Conservation (phyloP, 305 asterid species). For the Andrographis paniculata region DNA sequence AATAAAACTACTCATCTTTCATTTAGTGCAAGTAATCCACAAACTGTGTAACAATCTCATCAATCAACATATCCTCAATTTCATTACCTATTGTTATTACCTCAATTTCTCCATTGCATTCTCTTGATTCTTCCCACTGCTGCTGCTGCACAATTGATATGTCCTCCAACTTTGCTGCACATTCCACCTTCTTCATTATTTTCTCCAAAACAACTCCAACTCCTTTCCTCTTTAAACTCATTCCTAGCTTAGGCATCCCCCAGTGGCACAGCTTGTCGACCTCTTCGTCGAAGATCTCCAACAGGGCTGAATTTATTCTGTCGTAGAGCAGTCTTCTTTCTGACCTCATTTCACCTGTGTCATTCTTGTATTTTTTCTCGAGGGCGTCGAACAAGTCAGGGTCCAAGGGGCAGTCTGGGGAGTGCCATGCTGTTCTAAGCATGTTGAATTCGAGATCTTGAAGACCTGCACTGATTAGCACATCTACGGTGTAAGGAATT, state of each 20-base stretch:
- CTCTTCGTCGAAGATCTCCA: conserved; percentile 32
- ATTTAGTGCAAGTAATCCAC: too few relatives aligned
- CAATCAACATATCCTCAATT: conserved; percentile 56
- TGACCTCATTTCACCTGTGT: conserved; percentile 21
- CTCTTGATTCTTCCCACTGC: conserved; percentile 49
- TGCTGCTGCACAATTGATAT: conserved; percentile 36
- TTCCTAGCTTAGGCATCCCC: conserved; percentile 37
- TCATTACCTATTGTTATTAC: conserved; percentile 43
- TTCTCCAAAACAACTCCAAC: conserved; percentile 35
- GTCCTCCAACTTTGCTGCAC: conserved; percentile 15
- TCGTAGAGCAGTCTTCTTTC: conserved; percentile 70
- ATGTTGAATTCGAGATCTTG: conserved; percentile 34
- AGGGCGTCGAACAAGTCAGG: conserved; percentile 50
- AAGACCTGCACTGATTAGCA: conserved; percentile 46
- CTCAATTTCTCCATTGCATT: conserved; percentile 32
- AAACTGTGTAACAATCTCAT: conserved; percentile 55
- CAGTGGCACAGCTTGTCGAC: conserved; percentile 45
- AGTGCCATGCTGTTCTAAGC: conserved; percentile 38
- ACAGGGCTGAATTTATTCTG: conserved; percentile 40
- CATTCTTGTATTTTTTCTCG: conserved; percentile 55
- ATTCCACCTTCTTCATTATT: conserved; percentile 28
- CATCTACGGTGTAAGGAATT: conserved; percentile 38
- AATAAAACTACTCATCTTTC: too few relatives aligned
- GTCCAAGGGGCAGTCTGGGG: conserved; percentile 49
- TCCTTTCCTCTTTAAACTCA: conserved; percentile 22